These are phyloP conservation scores for Acacia concinna DNA, from an alignment of 331 rosid genomes.

Conservation along the genomic window DNA sequence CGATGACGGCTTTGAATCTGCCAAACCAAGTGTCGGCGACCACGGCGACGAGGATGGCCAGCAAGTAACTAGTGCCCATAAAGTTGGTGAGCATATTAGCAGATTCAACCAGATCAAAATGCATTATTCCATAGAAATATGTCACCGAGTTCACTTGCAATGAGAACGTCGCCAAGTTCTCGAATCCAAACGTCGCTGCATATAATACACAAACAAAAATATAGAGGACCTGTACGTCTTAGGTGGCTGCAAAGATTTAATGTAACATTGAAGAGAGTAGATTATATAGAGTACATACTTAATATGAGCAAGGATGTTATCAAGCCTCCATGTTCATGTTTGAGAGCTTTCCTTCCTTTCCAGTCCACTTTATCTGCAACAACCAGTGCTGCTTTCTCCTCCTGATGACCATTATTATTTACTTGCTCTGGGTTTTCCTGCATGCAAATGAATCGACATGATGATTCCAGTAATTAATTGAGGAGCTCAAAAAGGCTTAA, in stretches of 20 bases:
- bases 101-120: constrained; percentile 63
- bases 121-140: constrained; percentile 70
- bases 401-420: constrained; percentile 20
- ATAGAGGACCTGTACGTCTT: no score
- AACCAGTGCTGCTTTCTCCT: constrained; percentile 45
- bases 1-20: constrained; percentile 59
- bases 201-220: neutral
- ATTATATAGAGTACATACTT: constrained; percentile 57
- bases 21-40: constrained; percentile 76
- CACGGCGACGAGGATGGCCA: constrained; percentile 62
- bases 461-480: neutral
- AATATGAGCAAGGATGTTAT: constrained; percentile 53
- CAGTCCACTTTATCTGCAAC: constrained; percentile 84
- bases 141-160: constrained; percentile 81
- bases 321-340: constrained; percentile 71
- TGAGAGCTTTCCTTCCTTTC: constrained; percentile 85
- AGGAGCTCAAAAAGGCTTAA: neutral
- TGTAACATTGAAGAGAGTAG: neutral
- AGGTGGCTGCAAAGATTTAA: no score
- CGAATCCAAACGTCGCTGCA: constrained; percentile 63
- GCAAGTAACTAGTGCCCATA: constrained; percentile 73
- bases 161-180: constrained; percentile 68
- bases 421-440: constrained; percentile 36
- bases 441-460: neutral
- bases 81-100: constrained; percentile 84